Evolutionary conservation across 192 early-diverging fungal genomes (phyloP).

Genomic region (Coemansia umbellata): DNA sequence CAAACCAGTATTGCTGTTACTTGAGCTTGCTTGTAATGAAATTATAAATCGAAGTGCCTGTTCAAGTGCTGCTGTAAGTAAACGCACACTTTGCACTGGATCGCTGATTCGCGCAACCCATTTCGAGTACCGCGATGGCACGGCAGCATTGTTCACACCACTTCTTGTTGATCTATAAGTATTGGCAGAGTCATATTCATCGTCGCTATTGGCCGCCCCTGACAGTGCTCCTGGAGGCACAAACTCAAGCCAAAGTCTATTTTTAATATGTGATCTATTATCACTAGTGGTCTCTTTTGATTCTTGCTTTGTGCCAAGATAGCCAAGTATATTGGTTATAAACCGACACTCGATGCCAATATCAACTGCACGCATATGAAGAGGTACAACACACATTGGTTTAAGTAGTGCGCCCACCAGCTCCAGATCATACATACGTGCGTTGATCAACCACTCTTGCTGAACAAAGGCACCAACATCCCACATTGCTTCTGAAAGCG

Average conservation of each 20-base stretch:
- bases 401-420: constrained; percentile 3
- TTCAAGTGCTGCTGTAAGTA: constrained; percentile 31
- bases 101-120: constrained; percentile 47
- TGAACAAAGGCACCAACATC: constrained; percentile 44
- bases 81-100: constrained; percentile 19
- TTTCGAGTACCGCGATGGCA: constrained; percentile 35
- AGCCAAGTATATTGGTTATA: constrained; percentile 11
- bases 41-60: constrained; percentile 9
- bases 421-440: constrained; percentile 16
- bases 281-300: neutral
- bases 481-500: constrained; percentile 38
- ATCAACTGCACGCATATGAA: constrained; percentile 32
- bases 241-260: constrained; percentile 32
- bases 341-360: constrained; percentile 29
- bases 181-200: neutral
- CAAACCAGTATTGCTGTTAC: neutral
- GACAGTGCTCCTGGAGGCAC: constrained; percentile 4
- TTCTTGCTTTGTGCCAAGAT: neutral
- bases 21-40: neutral
- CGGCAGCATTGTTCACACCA: neutral
- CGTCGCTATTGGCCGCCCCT: neutral
- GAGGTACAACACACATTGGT: constrained; percentile 20
- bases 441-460: constrained; percentile 30
- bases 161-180: too few species aligned
- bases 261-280: neutral